A percentile compares a stretch with the other conserved stretches of the same genome.
Evolutionary conservation across 441 rosid species (phyloP).

Genomic region (Adansonia madagascariensis): DNA sequence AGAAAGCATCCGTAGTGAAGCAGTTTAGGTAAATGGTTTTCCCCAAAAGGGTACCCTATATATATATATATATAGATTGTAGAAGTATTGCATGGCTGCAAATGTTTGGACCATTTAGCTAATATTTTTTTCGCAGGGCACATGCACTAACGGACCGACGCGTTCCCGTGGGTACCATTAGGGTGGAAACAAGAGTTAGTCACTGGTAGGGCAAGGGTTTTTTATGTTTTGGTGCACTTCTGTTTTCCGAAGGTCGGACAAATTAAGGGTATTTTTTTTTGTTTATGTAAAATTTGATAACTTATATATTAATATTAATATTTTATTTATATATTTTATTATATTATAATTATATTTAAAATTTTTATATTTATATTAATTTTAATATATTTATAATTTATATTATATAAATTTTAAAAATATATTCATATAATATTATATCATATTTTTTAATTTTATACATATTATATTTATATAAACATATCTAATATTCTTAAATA

Average conservation of each 20-base stretch:
- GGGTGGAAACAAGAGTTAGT: slow-evolving; percentile 38
- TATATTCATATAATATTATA: no score
- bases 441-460: no score
- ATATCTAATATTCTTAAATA: neutral
- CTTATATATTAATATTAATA: no score
- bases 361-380: no score
- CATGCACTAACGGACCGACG: neutral
- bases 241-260: slow-evolving; percentile 3
- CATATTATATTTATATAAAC: no score
- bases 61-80: neutral
- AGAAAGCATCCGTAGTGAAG: slow-evolving; percentile 1
- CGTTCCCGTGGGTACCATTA: slow-evolving; percentile 33
- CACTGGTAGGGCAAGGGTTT: slow-evolving; percentile 13
- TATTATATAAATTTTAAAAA: no score
- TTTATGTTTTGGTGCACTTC: neutral
- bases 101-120: neutral
- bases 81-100: neutral
- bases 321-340: no score
- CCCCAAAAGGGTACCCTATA: neutral
- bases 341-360: no score
- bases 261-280: slow-evolving; percentile 29
- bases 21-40: neutral
- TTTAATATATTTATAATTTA: no score
- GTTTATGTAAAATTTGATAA: neutral
- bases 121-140: neutral